Evolutionary conservation across 2,329 filamentous ascomycete species (phyloP), one percentile per base, ranked within the genome.

Genomic region (Aspergillus sp.): DNA sequence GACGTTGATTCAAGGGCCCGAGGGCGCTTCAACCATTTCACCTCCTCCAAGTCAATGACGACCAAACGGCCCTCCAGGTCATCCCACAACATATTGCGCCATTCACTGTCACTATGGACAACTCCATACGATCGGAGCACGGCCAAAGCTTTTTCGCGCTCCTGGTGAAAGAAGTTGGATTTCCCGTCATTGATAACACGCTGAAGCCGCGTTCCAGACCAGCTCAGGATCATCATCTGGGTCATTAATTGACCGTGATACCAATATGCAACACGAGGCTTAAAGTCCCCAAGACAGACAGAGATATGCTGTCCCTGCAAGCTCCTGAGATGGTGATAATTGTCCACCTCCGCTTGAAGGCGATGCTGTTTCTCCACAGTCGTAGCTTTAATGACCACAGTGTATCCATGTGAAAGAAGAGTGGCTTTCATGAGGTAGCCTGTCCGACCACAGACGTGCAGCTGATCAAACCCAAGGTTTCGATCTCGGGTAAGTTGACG

Each of bases 401-500:
- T 73, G 14, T 73, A 74, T 47, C 65, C 66, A 31, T 65, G 60
- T 18, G 62, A 69, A 11, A 66, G 52, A 12, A 73, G 62, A 7
- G 62, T 69, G 14, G 70, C 63, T 59, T 71, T 71, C n/a, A 72
- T 57, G 2, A 73, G 60, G 49, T 64, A 71, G 9, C 69, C 67
- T 14, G 63, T 69, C 51, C 64, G 63, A 54, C 69, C 66, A 58
- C 65, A 55, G 14, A 72, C 49, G 11, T 70, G 56, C 6, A 74
- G 51, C 36, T 63, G 58, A 60, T 69, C 61, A 39, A 71, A 71
- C 9, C 69, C 65, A 20, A 56, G 10, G 20, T 66, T 32, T 56
- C 58, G 64, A 59, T 67, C 50, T 31, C 47, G 54, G 10, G 49
- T 45, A 52, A 69, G 63, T 56, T 68, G 64, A 56, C 51, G 55